phyloP scores from a whole-genome alignment of 352 stramenopile species.

The Globisporangium abappressorium region DNA sequence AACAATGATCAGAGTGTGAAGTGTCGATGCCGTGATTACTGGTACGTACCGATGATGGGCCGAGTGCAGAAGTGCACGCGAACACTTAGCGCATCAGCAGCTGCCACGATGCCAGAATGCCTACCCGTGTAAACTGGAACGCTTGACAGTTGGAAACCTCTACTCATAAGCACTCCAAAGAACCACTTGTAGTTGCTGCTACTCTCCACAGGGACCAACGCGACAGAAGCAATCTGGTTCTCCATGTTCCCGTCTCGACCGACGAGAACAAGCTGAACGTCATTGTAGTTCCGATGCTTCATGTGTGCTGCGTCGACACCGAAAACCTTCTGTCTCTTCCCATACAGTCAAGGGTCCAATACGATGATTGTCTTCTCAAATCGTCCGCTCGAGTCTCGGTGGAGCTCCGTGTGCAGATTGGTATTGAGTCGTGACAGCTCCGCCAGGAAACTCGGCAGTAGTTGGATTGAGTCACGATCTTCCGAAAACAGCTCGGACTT shows the following conservation, averaged over 20 bases:
- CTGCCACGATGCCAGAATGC: too few species aligned
- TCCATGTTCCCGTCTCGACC: slow-evolving; percentile 22
- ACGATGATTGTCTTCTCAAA: not conserved
- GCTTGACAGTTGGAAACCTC: not conserved
- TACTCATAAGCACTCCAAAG: not conserved
- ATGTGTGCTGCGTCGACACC: slow-evolving; percentile 16
- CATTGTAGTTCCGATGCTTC: slow-evolving; percentile 29
- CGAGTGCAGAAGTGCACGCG: too few species aligned
- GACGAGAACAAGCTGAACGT: slow-evolving; percentile 22
- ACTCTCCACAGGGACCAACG: not conserved
- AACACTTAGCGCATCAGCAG: too few species aligned
- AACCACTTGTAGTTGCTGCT: not conserved
- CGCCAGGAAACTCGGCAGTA: not conserved
- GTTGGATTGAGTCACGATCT: not conserved
- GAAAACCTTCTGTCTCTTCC: not conserved
- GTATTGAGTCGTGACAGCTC: not conserved
- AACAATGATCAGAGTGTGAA: too few species aligned
- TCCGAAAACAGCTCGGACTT: not conserved
- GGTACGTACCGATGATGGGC: too few species aligned
- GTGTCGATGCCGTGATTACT: too few species aligned
- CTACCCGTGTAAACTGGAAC: too few species aligned
- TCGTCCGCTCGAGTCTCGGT: not conserved
- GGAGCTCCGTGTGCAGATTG: not conserved
- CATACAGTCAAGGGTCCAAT: not conserved
- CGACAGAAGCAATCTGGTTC: slow-evolving; percentile 21